Percentiles rank a stretch among this genome's conserved stretches.
Evolutionary conservation across 495 filamentous ascomycete genomes (phyloP).

Genomic region (Pyrenula aspistea): DNA sequence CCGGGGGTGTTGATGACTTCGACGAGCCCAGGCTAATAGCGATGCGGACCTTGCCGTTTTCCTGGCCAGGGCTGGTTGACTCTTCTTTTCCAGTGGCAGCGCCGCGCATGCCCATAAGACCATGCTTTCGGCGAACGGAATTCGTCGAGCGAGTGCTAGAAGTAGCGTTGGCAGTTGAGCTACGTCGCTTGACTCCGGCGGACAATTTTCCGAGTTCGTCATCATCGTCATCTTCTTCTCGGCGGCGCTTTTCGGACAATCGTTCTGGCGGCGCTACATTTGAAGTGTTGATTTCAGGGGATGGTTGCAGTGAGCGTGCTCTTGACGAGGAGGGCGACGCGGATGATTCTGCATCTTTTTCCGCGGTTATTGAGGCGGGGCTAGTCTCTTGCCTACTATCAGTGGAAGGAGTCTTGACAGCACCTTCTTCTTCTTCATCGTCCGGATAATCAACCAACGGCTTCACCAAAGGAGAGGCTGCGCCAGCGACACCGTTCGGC

Average conservation of each 20-base stretch:
- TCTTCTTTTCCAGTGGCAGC: slow-evolving; percentile 28
- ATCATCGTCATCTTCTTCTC: slow-evolving; percentile 73
- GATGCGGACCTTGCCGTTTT: neutral
- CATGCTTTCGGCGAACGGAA: neutral
- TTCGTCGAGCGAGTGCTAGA: slow-evolving; percentile 15
- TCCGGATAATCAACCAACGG: slow-evolving; percentile 86
- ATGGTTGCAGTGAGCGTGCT: slow-evolving; percentile 16
- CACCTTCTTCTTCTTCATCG: slow-evolving; percentile 66
- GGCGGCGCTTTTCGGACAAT: slow-evolving; percentile 79
- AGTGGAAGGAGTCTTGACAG: slow-evolving; percentile 29
- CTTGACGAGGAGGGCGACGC: slow-evolving; percentile 7
- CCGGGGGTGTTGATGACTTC: neutral
- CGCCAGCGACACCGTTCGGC: slow-evolving; percentile 10
- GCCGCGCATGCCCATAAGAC: neutral
- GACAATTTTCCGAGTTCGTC: slow-evolving; percentile 69
- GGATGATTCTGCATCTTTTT: slow-evolving; percentile 8
- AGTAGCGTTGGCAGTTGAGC: slow-evolving; percentile 26
- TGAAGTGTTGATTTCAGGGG: slow-evolving; percentile 19
- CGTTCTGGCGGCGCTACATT: slow-evolving; percentile 46
- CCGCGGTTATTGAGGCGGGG: slow-evolving; percentile 4
- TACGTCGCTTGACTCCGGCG: slow-evolving; percentile 53
- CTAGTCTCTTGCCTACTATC: slow-evolving; percentile 2
- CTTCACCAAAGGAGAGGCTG: slow-evolving; percentile 46
- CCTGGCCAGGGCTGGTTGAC: slow-evolving; percentile 1
- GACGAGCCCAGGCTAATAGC: neutral